These are phyloP conservation scores for Thecaphora thlaspeos DNA, from an alignment of 1,284 basidiomycete genomes.

Conservation along the genomic window DNA sequence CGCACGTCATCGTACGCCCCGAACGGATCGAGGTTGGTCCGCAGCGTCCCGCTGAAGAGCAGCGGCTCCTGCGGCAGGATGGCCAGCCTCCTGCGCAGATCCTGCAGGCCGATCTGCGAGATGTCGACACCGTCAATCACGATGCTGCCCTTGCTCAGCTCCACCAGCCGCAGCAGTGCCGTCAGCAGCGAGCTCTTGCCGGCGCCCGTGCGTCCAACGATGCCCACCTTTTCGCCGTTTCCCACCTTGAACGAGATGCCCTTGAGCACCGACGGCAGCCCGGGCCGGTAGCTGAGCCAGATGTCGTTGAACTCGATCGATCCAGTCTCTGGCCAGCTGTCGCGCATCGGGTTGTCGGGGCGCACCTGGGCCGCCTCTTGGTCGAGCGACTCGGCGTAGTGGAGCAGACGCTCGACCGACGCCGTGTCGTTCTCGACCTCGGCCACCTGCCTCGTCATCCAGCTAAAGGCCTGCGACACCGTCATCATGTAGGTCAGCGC, in stretches of 20 bases:
- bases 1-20: constrained; percentile 55
- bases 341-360: constrained; percentile 33
- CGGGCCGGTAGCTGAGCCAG: constrained; percentile 62
- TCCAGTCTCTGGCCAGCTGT: constrained; percentile 55
- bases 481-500: constrained; percentile 52
- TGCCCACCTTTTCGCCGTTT: constrained; percentile 63
- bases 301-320: constrained; percentile 52
- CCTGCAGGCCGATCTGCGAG: constrained; percentile 61
- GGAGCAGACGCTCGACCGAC: constrained; percentile 54
- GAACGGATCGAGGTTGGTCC: constrained; percentile 58
- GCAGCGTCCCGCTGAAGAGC: constrained; percentile 58
- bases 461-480: constrained; percentile 50
- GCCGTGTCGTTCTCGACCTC: constrained; percentile 59
- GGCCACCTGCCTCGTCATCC: constrained; percentile 56
- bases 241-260: constrained; percentile 60
- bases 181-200: constrained; percentile 75
- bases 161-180: constrained; percentile 71
- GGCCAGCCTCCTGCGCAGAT: constrained; percentile 50
- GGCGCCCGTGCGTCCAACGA: constrained; percentile 62
- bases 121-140: constrained; percentile 70
- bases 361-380: constrained; percentile 52
- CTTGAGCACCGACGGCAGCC: constrained; percentile 61
- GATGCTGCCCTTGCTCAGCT: constrained; percentile 67
- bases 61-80: constrained; percentile 56
- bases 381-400: constrained; percentile 52